Evolutionary conservation across 2,329 filamentous ascomycete species (phyloP), one percentile per base, ranked within the genome.

Genomic region (Canariomyces notabilis): DNA sequence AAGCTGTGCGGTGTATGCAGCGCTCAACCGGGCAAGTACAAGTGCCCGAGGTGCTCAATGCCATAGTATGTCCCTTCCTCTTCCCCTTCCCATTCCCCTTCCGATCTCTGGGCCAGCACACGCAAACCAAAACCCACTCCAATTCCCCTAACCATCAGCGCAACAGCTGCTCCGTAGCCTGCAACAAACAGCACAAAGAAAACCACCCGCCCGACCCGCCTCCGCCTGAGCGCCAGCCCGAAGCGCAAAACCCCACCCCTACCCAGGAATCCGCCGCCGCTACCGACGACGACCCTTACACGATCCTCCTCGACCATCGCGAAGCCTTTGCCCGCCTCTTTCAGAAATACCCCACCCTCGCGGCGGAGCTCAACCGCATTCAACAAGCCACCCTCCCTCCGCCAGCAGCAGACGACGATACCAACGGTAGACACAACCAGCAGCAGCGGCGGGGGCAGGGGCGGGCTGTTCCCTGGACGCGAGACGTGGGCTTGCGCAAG

Each of bases 131-230:
- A 3, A 39, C 3, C 29, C 18, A n/a, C 38, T 6, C 16, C 46
- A 44, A 19, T 52, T 12, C 26, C 40, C 48, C 39, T 34, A 22
- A 39, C 16, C 32, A 33, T 42, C 15, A 31, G 67, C 75, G 52
- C 71, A 29, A 29, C 9, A 83, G 80, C 57, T 83, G 80, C 59
- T 83, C 79, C 1, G 70, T 83, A 33, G 59, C 69, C 16, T 83
- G 79, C 62, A 79, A 60, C 54, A 56, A 59, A 36, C 40, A 48
- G 9, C 61, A 65, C 55, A 57, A 57, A 44, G 57, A 61, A 37
- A 62, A 61, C 59, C 71, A 77, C 54, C 72, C 73, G 4, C 63
- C 67, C 44, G 64, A 73, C 33, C n/a, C n/a, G n/a, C n/a, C n/a
- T n/a, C n/a, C n/a, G n/a, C n/a, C n/a, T n/a, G n/a, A n/a, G n/a